Evolutionary conservation across 768 basidiomycete species (phyloP), one percentile per base, ranked within the genome.

Genomic region (Tylopilus vinaceipallidus): DNA sequence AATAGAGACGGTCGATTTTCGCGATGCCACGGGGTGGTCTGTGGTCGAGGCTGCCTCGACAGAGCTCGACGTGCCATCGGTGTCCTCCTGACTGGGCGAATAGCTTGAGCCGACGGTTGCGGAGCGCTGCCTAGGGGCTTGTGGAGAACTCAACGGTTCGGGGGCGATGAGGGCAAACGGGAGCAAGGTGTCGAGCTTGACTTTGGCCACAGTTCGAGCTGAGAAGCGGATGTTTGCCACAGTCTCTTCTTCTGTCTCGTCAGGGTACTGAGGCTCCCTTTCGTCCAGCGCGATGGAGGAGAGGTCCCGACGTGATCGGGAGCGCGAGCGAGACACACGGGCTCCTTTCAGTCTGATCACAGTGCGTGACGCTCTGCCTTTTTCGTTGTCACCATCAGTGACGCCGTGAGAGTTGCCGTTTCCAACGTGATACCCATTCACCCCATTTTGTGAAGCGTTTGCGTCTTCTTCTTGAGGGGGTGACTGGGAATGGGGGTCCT

Each of bases 151-250:
- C 39, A 67, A 71, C 30, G 71, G 63, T 69, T 92, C 86, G 3
- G 90, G 91, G 19, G 85, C 76, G 61, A 92, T 86, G 40, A 93
- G 69, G 8, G 88, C 88, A 61, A 92, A 92, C 6, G 90, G 90
- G 54, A 92, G 75, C 19, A 85, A 66, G 12, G 71, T 67, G 23
- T 67, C 72, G 42, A 91, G 70, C 59, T 84, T 80, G 10, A 72
- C 72, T 61, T 81, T 84, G 14, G 84, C 75, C 20, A 91, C 75
- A 43, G 79, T 71, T 47, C 80, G 76, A 8, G 88, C 88, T 10
- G 86, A 88, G 70, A 90, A 89, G 33, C 87, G 83, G 44, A 87
- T 76, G 58, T 83, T 86, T 17, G 88, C 86, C 20, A 91, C 71
- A 55, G 84, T 88, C 27, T 87, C 86, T 47, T 68, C 74, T 57